Base-by-base conservation (phyloP, 164 flowering plant genomes). In the Brasenia schreberi region DNA sequence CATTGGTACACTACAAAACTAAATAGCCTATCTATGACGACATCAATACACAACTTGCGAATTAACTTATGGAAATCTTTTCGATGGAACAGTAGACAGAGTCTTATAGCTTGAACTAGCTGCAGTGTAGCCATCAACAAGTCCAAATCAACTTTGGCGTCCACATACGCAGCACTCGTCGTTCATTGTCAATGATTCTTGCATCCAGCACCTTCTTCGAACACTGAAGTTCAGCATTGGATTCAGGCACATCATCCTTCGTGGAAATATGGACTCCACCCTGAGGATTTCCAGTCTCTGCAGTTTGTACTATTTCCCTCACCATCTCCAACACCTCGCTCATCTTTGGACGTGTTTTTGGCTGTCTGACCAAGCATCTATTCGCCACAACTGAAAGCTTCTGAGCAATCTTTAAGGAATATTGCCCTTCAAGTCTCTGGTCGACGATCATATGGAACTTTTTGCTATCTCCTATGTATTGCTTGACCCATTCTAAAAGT, bases 401-500 rank as follows among this genome's bases (percentile, higher is more conserved):
- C 45, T 79, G 81, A 44, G 83, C 96, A 7, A 88, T 78, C 79
- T 74, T 87, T 69, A 78, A 52, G 12, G 72, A 59, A 66, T 80
- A 82, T 61, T 85, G 78, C 44, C 85, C 87, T 68, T 84, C 83
- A 6, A 89, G 83, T 69, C 85, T 77, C 10, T 95, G 90, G 72
- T 92, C 98, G 67, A 89, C 18, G 18, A 92, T 85, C 71, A 71
- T 64, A 68, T 68, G 74, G 67, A 92, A 92, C 75, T 84, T 89
- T 59, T 78, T 89, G 0, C 64, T 11, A 63, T 85, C 88, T 4
- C 87, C 62, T 6, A 89, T 75, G 74, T 85, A 82, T 11, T 89
- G 92, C 77, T 79, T 82, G 11, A 92, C 81, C 94, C 94, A 92
- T 42, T 89, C 96, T 73, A 92, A 66, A 16, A 92, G 88, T 19